phyloP scores from a whole-genome alignment of 306 rosid species.

The Ammopiptanthus mongolicus region DNA sequence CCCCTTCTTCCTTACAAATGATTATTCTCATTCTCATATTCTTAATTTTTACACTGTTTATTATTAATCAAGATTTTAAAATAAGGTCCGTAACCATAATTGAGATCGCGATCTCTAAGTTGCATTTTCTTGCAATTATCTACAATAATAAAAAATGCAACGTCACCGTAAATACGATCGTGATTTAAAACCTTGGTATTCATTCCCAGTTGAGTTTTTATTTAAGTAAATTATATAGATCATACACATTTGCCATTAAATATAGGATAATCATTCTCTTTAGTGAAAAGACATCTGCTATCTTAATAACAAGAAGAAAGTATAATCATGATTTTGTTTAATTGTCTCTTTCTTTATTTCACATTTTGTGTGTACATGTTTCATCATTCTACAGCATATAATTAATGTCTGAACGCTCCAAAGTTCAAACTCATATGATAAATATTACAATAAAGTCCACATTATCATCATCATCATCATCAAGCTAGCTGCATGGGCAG shows the following conservation, averaged over 20 bases:
- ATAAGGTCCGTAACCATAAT: no score
- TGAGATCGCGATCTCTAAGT: no score
- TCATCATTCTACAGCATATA: neutral
- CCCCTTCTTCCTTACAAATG: no score
- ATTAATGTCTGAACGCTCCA: neutral
- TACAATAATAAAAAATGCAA: no score
- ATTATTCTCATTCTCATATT: neutral
- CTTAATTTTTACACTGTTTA: neutral
- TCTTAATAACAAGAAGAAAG: neutral
- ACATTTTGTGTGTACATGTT: neutral
- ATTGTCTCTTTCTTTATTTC: neutral
- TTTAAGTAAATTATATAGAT: neutral
- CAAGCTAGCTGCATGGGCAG: neutral
- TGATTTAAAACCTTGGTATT: no score
- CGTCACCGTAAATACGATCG: no score
- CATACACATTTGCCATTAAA: neutral
- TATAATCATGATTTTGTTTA: neutral
- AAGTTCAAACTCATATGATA: neutral
- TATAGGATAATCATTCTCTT: neutral
- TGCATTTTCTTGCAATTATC: no score
- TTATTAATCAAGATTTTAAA: no score
- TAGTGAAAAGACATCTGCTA: neutral
- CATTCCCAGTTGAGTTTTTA: neutral
- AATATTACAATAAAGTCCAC: neutral
- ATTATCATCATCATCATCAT: neutral